phyloP scores from a whole-genome alignment of 2,329 filamentous ascomycete species.

The Phoma sp. region DNA sequence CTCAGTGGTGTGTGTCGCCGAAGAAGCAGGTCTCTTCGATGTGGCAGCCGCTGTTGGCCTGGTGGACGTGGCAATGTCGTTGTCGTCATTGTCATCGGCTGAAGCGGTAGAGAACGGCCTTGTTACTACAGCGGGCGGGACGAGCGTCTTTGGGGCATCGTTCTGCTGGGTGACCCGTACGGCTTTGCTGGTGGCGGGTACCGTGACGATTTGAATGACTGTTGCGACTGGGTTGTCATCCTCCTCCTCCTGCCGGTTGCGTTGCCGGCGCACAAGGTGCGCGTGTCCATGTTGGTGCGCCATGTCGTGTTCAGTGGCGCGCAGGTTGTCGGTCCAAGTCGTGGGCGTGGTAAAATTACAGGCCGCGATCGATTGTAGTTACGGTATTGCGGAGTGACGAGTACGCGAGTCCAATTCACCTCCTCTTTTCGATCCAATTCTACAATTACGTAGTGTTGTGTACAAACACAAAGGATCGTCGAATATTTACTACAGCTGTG shows the following conservation, averaged over 20 bases:
- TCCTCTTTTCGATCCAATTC: constrained; percentile 19
- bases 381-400: constrained; percentile 8
- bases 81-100: constrained; percentile 21
- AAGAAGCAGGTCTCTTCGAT: constrained; percentile 30
- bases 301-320: constrained; percentile 21
- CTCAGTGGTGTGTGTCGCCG: constrained; percentile 14
- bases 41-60: constrained; percentile 21
- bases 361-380: constrained; percentile 4
- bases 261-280: constrained; percentile 42
- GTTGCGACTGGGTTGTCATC: constrained; percentile 30
- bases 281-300: constrained; percentile 32
- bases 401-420: constrained; percentile 11
- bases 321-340: not conserved
- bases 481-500: constrained; percentile 32
- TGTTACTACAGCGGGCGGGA: constrained; percentile 29
- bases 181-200: constrained; percentile 56
- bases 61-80: constrained; percentile 2
- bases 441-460: constrained; percentile 34
- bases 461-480: constrained; percentile 22
- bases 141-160: constrained; percentile 22
- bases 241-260: constrained; percentile 23
- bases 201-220: constrained; percentile 59
- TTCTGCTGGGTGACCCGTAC: constrained; percentile 33
- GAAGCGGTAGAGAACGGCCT: constrained; percentile 21
- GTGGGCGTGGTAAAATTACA: constrained; percentile 3